Evolutionary conservation across 2,329 filamentous ascomycete species (phyloP), one percentile per base, ranked within the genome.

Genomic region (Scopulariopsis brevicaulis): DNA sequence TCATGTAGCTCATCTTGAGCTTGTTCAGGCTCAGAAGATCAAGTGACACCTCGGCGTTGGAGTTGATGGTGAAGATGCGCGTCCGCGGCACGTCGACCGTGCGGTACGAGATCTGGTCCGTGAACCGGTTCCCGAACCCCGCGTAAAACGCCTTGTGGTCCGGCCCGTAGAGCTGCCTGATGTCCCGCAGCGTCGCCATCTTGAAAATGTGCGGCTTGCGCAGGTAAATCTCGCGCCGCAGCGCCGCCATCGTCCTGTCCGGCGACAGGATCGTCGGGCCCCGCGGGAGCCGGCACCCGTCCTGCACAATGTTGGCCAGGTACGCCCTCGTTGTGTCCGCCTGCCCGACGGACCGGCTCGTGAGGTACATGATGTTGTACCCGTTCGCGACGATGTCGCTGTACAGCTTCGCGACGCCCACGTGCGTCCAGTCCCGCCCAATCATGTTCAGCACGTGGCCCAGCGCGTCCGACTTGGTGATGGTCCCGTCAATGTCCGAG

Each of bases 171-270:
- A 99, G 79, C 59, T 86, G 89, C 68, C 92, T 85, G 64, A 99
- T 97, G 69, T 99, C 94, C 48, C 94, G 85, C 22, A 99, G 75
- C 62, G 94, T 99, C 2, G 94, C 91, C 95, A 99, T 99, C 73
- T 99, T 99, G 82, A 99, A 99, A 8, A 99, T 90, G 68, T 99
- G 92, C 0, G 94, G 95, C 70, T 99, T 97, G 57, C 94, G 84
- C 28, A 99, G 79, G 69, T 99, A 99, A 6, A 99, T 84, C 69
- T 99, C 94, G 54, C 94, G 85, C 59, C 94, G 82, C 34, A 99
- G 73, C 0, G 94, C 95, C 8, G 95, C 92, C 74, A 97, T 95
- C 1, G 92, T 97, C 58, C 94, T 82, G 71, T 99, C 94, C 0
- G 94, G 95, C 40, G 89, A 96, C 71, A 96, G 84, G 62, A 99